phyloP scores from a whole-genome alignment of 148 eudicot species.

The Arctostaphylos glauca region DNA sequence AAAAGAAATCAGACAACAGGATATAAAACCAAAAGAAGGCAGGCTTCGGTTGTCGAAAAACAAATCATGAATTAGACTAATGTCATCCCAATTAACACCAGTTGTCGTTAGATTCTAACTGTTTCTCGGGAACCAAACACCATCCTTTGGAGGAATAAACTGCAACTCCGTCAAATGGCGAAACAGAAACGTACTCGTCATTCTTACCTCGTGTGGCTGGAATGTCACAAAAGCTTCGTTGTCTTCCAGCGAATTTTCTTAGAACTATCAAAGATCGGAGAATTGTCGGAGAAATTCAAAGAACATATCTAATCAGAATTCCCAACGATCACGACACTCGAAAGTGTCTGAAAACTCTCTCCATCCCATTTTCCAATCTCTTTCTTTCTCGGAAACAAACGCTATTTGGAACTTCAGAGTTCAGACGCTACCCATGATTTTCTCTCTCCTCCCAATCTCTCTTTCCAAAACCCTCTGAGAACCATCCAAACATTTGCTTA shows the following conservation, averaged over 20 bases:
- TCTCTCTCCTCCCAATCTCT: conserved; percentile 33
- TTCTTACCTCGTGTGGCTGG: conserved; percentile 22
- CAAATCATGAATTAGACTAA: neutral
- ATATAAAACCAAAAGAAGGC: neutral
- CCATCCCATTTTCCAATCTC: neutral
- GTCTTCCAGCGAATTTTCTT: neutral
- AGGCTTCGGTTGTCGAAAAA: neutral
- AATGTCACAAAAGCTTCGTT: neutral
- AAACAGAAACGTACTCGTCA: conserved; percentile 11
- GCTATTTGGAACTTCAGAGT: neutral
- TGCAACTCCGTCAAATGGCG: neutral
- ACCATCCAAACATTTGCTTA: conserved; percentile 52
- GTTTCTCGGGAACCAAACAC: conserved; percentile 6
- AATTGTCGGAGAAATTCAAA: conserved; percentile 19
- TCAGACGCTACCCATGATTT: conserved; percentile 11
- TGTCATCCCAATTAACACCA: neutral
- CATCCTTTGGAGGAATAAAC: neutral
- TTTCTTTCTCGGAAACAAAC: neutral
- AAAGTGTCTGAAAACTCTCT: conserved; percentile 16
- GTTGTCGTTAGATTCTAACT: neutral
- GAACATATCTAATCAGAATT: conserved; percentile 16
- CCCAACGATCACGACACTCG: conserved; percentile 12
- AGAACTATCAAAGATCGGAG: conserved; percentile 20
- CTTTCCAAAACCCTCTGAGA: conserved; percentile 65
- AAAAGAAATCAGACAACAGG: neutral